These are phyloP conservation scores for Trichoderma atrobrunneum DNA, from an alignment of 2,329 filamentous ascomycete species.

Conservation along the genomic window DNA sequence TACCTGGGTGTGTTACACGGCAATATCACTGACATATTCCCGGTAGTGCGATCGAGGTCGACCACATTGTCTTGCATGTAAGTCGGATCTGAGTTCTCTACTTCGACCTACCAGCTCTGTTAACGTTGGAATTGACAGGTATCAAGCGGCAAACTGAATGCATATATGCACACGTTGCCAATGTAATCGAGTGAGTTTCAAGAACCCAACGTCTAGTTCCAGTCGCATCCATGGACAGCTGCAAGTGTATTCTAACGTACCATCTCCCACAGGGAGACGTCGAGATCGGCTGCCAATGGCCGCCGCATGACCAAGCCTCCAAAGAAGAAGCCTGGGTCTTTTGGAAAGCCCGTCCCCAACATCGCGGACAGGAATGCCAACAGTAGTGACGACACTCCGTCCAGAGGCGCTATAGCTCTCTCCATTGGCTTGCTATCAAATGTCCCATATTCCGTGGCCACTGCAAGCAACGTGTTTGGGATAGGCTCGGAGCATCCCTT, in stretches of 20 bases:
- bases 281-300: constrained; percentile 50
- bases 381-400: constrained; percentile 42
- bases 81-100: constrained; percentile 28
- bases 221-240: background rate
- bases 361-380: constrained; percentile 54
- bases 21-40: background rate
- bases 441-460: constrained; percentile 67
- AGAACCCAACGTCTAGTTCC: background rate
- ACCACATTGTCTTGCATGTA: constrained; percentile 65
- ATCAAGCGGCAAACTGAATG: constrained; percentile 75
- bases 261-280: constrained; percentile 50
- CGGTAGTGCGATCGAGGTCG: constrained; percentile 69
- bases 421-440: constrained; percentile 66
- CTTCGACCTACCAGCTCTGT: background rate
- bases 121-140: constrained; percentile 44
- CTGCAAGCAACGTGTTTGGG: constrained; percentile 76
- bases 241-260: background rate
- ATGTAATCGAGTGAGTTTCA: constrained; percentile 65
- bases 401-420: constrained; percentile 51
- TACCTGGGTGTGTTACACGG: background rate
- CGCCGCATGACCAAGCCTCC: constrained; percentile 57
- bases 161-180: constrained; percentile 72
- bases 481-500: constrained; percentile 76
- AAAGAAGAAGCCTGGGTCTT: constrained; percentile 48
- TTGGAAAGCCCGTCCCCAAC: constrained; percentile 48